Evolutionary conservation across 164 flowering plant genomes (phyloP), one percentile per base, ranked within the genome.

Genomic region (Magnolia changhungtana): DNA sequence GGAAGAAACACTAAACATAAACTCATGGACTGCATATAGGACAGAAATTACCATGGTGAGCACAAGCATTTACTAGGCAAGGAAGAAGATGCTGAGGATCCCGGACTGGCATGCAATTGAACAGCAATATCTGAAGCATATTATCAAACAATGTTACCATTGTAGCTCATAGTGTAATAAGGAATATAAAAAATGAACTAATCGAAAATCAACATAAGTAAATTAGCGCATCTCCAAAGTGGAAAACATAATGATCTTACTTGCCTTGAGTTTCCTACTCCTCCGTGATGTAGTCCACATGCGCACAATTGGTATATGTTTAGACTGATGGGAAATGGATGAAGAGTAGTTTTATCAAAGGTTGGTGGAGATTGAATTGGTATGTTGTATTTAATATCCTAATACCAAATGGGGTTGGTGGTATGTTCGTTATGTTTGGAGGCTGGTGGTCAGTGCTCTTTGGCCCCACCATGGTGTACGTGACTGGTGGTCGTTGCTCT

Each of bases 21-120:
- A 55, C 61, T 55, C 61, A 16, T 55, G 61, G 45, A 55, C 61
- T 55, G 61, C 16, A 55, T 3, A n/a, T n/a, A n/a, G n/a, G 16
- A 23, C 7, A 52, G 16, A 69, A 14, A 72, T 85, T 86, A 94
- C 99, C 99, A 85, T 90, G 87, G 78, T 77, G 82, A 78, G 94
- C 90, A 83, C 98, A 96, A 31, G 91, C 85, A 71, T 84, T 88
- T 80, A 87, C 76, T 79, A 96, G 82, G 64, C 79, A 82, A 45
- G 97, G 98, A 73, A 94, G 90, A 80, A 96, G 95, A 79, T 89
- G 78, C 79, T 88, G 87, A 61, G 99, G 99, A 83, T 94, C 99
- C 75, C 99, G 85, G 73, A 93, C 98, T 21, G 96, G 81, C 99
- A 94, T 92, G 83, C 99, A 96, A 81, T 96, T 93, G 86, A 96